phyloP scores from a whole-genome alignment of 2,329 filamentous ascomycete species.

The Plectosphaerella plurivora region DNA sequence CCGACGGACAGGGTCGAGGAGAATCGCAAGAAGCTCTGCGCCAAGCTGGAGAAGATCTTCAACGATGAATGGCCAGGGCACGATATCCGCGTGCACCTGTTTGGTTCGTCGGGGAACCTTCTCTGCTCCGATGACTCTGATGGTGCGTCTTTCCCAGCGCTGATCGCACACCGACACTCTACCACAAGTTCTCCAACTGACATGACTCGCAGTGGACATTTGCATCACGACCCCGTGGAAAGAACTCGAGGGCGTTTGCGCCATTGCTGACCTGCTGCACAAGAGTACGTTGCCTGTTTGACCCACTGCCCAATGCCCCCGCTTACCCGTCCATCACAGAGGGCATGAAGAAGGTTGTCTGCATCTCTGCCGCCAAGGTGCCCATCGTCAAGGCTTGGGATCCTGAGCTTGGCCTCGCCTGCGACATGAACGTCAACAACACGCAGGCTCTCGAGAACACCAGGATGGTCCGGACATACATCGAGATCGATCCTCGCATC shows the following conservation, averaged over 20 bases:
- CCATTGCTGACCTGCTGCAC: constrained; percentile 79
- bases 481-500: constrained; percentile 86
- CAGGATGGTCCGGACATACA: constrained; percentile 95
- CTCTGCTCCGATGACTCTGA: constrained; percentile 95
- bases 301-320: not conserved
- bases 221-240: constrained; percentile 93
- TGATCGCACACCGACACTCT: no score
- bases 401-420: constrained; percentile 81
- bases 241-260: constrained; percentile 83
- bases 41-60: constrained; percentile 82
- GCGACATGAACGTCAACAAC: constrained; percentile 99
- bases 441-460: constrained; percentile 93
- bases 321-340: constrained; percentile 48
- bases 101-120: constrained; percentile 96
- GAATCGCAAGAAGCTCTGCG: constrained; percentile 70
- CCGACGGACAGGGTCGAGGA: constrained; percentile 76
- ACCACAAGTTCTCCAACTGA: constrained; percentile 19
- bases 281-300: constrained; percentile 58
- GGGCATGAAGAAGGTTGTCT: constrained; percentile 95
- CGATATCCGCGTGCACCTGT: constrained; percentile 85
- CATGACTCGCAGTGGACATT: constrained; percentile 69
- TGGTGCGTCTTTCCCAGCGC: constrained; percentile 52
- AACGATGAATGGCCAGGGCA: constrained; percentile 89
- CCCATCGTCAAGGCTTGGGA: constrained; percentile 99
- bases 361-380: constrained; percentile 90